Percentiles rank a stretch among this genome's conserved stretches.
These are phyloP conservation scores for Fonsecaea pugnacius DNA, from an alignment of 2,329 filamentous ascomycete genomes.

Conservation along the genomic window DNA sequence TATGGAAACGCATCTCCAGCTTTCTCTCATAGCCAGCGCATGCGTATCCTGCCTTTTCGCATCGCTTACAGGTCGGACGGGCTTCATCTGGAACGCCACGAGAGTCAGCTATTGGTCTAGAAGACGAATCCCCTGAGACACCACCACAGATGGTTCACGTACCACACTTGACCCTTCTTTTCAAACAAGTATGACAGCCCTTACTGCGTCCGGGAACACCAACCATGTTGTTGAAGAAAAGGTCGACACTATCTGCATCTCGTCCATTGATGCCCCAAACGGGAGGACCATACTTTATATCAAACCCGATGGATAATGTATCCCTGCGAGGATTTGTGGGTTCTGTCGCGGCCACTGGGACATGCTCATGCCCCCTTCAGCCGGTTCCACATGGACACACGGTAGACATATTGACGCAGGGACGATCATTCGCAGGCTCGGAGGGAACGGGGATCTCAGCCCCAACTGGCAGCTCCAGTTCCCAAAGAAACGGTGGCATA, in stretches of 20 bases:
- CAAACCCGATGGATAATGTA: conserved; percentile 9
- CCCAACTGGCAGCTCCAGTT: conserved; percentile 8
- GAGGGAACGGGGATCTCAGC: not conserved
- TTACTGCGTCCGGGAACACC: conserved; percentile 34
- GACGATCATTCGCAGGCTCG: conserved; percentile 14
- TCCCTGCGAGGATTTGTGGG: conserved; percentile 3
- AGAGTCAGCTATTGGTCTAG: conserved; percentile 19
- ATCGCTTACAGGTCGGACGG: conserved; percentile 31
- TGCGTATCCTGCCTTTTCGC: conserved; percentile 29
- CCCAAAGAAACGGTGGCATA: not conserved
- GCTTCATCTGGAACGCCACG: conserved; percentile 29
- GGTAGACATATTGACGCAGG: conserved; percentile 2
- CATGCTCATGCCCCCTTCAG: conserved; percentile 3
- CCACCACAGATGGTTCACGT: conserved; percentile 7
- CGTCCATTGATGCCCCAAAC: conserved; percentile 29
- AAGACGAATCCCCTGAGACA: not conserved
- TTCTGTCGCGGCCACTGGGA: conserved; percentile 2
- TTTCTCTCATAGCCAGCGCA: conserved; percentile 31
- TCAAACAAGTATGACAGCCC: conserved; percentile 34
- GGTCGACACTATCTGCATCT: conserved; percentile 20
- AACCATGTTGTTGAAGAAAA: conserved; percentile 28
- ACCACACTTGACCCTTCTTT: conserved; percentile 34
- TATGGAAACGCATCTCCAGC: conserved; percentile 31
- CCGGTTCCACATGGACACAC: not conserved
- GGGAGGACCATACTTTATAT: conserved; percentile 25